These are phyloP conservation scores for Pyrenophora tritici-repentis DNA, from an alignment of 2,329 filamentous ascomycete species.

Conservation along the genomic window DNA sequence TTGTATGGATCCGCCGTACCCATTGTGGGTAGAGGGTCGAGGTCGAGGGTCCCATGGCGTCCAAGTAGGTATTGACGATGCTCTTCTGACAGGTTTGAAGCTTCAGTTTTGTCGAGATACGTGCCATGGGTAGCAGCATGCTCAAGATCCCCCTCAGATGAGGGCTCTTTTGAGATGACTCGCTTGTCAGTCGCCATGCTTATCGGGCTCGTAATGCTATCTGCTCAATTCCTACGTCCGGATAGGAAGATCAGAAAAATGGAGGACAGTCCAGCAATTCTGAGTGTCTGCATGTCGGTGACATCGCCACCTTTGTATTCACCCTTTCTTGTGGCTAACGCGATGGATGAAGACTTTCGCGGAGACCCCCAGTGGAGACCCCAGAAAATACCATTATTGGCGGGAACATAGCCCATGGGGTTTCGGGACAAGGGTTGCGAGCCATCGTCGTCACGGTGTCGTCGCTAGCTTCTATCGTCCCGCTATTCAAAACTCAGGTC, in stretches of 20 bases:
- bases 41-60: constrained; percentile 59
- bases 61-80: constrained; percentile 58
- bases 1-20: constrained; percentile 61
- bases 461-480: constrained; percentile 14
- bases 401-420: constrained; percentile 10
- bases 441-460: constrained; percentile 7
- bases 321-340: background rate
- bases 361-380: constrained; percentile 23
- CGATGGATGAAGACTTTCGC: constrained; percentile 4
- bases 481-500: constrained; percentile 4
- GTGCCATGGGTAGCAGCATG: constrained; percentile 36
- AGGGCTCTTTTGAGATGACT: constrained; percentile 1
- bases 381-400: constrained; percentile 18
- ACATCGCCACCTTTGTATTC: constrained; percentile 18
- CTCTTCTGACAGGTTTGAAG: constrained; percentile 47
- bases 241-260: background rate
- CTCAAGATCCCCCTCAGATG: constrained; percentile 29
- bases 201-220: background rate
- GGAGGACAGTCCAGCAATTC: background rate
- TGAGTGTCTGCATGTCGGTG: background rate
- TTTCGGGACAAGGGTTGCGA: constrained; percentile 11
- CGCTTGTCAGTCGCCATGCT: constrained; percentile 16
- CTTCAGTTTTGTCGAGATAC: constrained; percentile 32
- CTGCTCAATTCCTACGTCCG: background rate
- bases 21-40: constrained; percentile 59